Percentiles rank a stretch among this genome's conserved stretches.
phyloP scores from a whole-genome alignment of 2,329 filamentous ascomycete species.

The Hysterium pulicare region DNA sequence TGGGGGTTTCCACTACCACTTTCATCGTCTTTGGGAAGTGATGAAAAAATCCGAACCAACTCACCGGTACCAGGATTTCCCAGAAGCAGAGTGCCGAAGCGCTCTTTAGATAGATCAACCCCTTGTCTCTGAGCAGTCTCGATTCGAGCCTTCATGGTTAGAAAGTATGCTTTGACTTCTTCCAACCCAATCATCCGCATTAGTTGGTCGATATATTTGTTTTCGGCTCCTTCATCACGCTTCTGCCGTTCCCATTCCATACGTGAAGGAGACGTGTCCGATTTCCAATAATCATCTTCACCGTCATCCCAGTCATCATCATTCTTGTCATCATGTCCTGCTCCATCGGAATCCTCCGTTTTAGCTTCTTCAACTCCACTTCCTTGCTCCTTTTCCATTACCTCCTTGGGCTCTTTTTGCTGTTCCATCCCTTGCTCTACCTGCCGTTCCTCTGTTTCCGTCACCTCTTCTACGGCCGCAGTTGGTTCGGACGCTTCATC shows the following conservation, averaged over 20 bases:
- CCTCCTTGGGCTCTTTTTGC: not conserved
- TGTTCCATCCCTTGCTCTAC: no score
- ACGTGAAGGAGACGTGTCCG: not conserved
- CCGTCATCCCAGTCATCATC: no score
- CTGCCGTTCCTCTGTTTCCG: no score
- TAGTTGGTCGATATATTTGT: not conserved
- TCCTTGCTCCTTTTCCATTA: not conserved
- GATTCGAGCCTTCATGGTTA: slow-evolving; percentile 58
- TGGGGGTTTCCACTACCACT: no score
- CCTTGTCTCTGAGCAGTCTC: slow-evolving; percentile 57
- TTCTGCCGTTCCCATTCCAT: not conserved
- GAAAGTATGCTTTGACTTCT: slow-evolving; percentile 47
- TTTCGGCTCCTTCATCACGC: not conserved
- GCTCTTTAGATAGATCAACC: slow-evolving; percentile 50
- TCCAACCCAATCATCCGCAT: not conserved
- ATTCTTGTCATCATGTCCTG: no score
- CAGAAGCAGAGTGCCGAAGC: slow-evolving; percentile 58
- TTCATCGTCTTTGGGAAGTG: no score
- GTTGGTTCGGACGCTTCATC: no score
- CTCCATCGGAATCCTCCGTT: not conserved
- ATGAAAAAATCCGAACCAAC: slow-evolving; percentile 6
- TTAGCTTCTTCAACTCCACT: not conserved
- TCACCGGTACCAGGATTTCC: slow-evolving; percentile 70
- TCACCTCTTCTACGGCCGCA: no score
- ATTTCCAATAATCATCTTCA: no score